These are phyloP conservation scores for Xylariaceae sp. DNA, from an alignment of 2,329 filamentous ascomycete genomes.

Conservation along the genomic window DNA sequence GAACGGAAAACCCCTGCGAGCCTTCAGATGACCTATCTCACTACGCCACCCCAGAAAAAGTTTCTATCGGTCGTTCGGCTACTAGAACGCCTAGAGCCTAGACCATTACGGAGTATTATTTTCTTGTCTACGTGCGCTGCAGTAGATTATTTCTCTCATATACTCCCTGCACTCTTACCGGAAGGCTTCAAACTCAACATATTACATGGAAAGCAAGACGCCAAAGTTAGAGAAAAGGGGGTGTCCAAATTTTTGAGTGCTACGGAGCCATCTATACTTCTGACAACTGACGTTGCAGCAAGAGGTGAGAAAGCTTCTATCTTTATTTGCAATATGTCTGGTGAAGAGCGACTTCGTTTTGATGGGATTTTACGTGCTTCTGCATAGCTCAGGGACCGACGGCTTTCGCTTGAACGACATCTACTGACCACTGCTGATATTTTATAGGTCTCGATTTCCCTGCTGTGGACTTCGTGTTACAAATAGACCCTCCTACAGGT, in stretches of 20 bases:
- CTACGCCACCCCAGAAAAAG: conserved; percentile 73
- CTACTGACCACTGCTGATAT: conserved; percentile 3
- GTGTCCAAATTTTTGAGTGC: conserved; percentile 75
- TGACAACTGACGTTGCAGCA: conserved; percentile 90
- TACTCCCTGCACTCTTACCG: conserved; percentile 70
- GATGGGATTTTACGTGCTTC: neutral
- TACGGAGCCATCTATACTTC: conserved; percentile 69
- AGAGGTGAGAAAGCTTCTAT: conserved; percentile 44
- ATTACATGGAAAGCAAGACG: conserved; percentile 86
- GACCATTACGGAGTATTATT: conserved; percentile 79
- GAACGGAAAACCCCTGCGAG: conserved; percentile 88
- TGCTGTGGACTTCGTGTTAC: conserved; percentile 84
- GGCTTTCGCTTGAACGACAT: neutral
- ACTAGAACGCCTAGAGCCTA: conserved; percentile 63
- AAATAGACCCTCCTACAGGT: conserved; percentile 69
- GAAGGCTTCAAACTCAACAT: conserved; percentile 66
- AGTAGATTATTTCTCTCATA: conserved; percentile 87
- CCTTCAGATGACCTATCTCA: conserved; percentile 83
- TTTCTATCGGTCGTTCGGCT: conserved; percentile 69
- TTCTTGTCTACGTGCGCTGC: conserved; percentile 92
- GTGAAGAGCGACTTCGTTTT: neutral
- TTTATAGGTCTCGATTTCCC: conserved; percentile 71
- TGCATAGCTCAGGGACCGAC: neutral
- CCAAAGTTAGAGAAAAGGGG: conserved; percentile 83
- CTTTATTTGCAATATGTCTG: neutral